Base-by-base conservation (phyloP, 495 filamentous ascomycete genomes). In the Lindgomyces ingoldianus region DNA sequence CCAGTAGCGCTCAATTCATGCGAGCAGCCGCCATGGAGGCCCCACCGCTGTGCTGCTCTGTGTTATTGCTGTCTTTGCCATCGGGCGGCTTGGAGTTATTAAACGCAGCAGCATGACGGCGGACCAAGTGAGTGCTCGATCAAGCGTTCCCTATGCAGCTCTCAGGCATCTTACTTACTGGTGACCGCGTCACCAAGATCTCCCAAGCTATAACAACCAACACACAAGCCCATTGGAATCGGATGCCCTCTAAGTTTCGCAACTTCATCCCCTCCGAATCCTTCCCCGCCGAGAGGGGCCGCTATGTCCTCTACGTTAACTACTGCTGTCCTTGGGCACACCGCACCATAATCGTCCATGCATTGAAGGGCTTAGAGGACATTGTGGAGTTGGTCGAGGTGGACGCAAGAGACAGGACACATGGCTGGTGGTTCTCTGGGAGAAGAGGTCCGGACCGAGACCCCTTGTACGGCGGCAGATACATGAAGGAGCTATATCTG, bases 291-390 rank as follows among this genome's bases (percentile, higher is more conserved):
- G 89, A 91, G 70, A 84, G 84, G 70, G 84, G 83, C 58, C 82
- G 91, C 58, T 95, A 94, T 71, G 89, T 91, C 56, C 82, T 95
- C 57, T 96, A 91, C 74, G 80, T 93, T 68, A 83, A 84, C 47
- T 79, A 78, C 4, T 89, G 88, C 54, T 96, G 91, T 72, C 91
- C 91, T 0, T 96, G 91, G 91, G 91, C 91, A 0, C 89, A 87
- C 58, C 85, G 91, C 18, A 85, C 89, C 0, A 84, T 92, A 21
- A 85, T 95, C 54, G 85, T 85, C 0, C 83, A 87, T 57, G 79
- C 84, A n/a, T 81, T 96, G 54, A 96, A 95, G 75, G 90, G 90
- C 6, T 81, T 95, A 0, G 84, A 91, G 57, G 76, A 84, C 22
- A 79, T 91, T 33, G 85, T 96, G 60, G 83, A 88, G 41, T 82